These are phyloP conservation scores for Fusarium lyarnte DNA, from an alignment of 2,329 filamentous ascomycete species.

Conservation along the genomic window DNA sequence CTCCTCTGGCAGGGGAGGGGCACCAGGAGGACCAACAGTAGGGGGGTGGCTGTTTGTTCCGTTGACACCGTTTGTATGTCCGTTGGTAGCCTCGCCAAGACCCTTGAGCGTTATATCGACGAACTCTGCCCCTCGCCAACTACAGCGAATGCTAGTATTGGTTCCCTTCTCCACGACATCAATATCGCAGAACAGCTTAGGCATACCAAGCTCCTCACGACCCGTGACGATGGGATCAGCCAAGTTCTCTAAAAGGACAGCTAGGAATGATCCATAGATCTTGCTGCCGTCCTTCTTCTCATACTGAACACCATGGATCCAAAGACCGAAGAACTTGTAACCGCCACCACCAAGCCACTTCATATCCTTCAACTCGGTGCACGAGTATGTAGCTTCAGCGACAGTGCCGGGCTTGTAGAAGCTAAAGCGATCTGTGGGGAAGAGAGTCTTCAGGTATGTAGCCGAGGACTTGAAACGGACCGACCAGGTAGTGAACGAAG, in stretches of 20 bases:
- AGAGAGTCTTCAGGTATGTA: slow-evolving; percentile 59
- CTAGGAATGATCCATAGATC: slow-evolving; percentile 63
- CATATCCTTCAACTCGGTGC: slow-evolving; percentile 59
- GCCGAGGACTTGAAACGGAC: slow-evolving; percentile 61
- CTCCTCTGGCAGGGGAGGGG: slow-evolving; percentile 23
- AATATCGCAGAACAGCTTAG: slow-evolving; percentile 65
- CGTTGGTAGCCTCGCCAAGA: background rate
- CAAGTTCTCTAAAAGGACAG: slow-evolving; percentile 66
- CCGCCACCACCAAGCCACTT: slow-evolving; percentile 69
- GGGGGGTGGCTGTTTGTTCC: background rate
- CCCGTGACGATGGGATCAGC: slow-evolving; percentile 69
- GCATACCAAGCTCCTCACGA: slow-evolving; percentile 69
- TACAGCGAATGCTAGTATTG: background rate
- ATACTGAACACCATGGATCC: slow-evolving; percentile 70
- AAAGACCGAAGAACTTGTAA: slow-evolving; percentile 67
- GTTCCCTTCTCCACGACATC: slow-evolving; percentile 46
- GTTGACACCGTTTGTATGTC: background rate
- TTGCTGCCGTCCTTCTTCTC: slow-evolving; percentile 58
- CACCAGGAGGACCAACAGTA: background rate
- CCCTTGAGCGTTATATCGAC: slow-evolving; percentile 4
- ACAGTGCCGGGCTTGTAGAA: slow-evolving; percentile 57
- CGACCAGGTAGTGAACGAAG: slow-evolving; percentile 56
- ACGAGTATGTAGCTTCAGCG: slow-evolving; percentile 54
- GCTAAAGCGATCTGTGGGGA: slow-evolving; percentile 53
- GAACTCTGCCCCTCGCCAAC: slow-evolving; percentile 28